A percentile compares a stretch with the other conserved stretches of the same genome.
Conservation (phyloP, 495 filamentous ascomycete species). For the Talaromyces wortmannii region DNA sequence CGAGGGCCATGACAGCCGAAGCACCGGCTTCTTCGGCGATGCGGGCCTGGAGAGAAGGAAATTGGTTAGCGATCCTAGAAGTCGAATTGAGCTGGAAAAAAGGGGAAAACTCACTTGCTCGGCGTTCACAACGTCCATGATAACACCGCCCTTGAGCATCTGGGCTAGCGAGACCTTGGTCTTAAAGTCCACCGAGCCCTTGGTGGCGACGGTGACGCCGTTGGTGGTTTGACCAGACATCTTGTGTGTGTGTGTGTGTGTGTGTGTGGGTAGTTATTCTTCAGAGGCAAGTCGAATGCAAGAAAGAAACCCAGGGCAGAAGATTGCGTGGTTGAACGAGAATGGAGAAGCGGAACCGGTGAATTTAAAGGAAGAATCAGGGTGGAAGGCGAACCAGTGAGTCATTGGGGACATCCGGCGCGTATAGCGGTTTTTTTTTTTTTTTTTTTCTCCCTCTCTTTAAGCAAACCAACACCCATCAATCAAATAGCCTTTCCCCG, state of each 20-base stretch:
- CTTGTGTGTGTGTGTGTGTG: not conserved
- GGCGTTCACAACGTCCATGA: conserved; percentile 97
- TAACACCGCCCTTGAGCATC: conserved; percentile 98
- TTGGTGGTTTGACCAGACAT: conserved; percentile 21
- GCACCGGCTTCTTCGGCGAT: conserved; percentile 98
- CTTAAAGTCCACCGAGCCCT: conserved; percentile 42
- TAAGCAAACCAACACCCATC: too few species aligned
- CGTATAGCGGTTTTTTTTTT: too few species aligned
- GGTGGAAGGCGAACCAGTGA: too few species aligned
- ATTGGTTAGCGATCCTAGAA: not conserved
- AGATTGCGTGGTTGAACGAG: too few species aligned
- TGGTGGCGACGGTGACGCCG: conserved; percentile 11
- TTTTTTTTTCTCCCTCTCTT: too few species aligned
- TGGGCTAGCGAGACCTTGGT: conserved; percentile 92
- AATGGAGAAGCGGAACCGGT: too few species aligned
- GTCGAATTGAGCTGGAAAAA: not conserved
- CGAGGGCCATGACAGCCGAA: conserved; percentile 95
- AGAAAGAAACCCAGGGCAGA: too few species aligned
- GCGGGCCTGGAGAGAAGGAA: conserved; percentile 51
- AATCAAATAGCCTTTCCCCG: too few species aligned
- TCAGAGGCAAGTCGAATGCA: too few species aligned
- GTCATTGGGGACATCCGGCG: too few species aligned
- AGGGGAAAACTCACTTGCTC: conserved; percentile 56
- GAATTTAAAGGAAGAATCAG: too few species aligned
- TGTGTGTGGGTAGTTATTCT: too few species aligned